Evolutionary conservation across 805 yeast genomes (phyloP).

Genomic region (Kuraishia ogatae): DNA sequence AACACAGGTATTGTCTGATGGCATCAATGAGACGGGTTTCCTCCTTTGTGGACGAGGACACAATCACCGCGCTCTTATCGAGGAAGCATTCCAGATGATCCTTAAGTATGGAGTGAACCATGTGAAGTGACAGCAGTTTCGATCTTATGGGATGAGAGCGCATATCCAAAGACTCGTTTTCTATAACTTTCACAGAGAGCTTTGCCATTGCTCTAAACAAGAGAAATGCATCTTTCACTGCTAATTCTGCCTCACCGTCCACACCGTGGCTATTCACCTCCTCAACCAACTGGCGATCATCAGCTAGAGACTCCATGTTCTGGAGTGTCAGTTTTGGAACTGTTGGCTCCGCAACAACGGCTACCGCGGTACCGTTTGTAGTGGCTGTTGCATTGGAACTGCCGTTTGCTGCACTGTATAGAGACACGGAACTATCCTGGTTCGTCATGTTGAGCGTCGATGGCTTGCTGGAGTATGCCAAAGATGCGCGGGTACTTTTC

Average conservation of each 20-base stretch:
- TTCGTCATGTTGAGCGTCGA: not conserved
- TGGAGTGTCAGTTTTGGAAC: constrained; percentile 39
- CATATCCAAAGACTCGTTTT: constrained; percentile 70
- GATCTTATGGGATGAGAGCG: constrained; percentile 90
- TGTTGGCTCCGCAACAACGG: not conserved
- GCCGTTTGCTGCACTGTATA: not conserved
- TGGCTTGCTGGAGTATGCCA: not conserved
- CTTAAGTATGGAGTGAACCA: constrained; percentile 76
- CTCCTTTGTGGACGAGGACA: constrained; percentile 38
- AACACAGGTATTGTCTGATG: constrained; percentile 74
- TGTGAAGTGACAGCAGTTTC: constrained; percentile 78
- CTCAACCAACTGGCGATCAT: constrained; percentile 46
- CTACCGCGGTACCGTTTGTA: not conserved
- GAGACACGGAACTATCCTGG: not conserved
- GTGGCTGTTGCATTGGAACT: not conserved
- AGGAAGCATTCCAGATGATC: constrained; percentile 79
- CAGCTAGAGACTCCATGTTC: constrained; percentile 47
- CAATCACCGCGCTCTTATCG: constrained; percentile 46
- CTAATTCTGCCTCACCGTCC: constrained; percentile 55
- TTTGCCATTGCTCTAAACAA: constrained; percentile 94
- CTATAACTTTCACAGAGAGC: constrained; percentile 77
- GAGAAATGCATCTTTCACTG: constrained; percentile 84
- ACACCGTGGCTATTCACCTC: constrained; percentile 34
- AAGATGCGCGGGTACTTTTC: not conserved
- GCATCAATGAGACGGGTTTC: constrained; percentile 67